Percentiles rank a stretch among this genome's conserved stretches.
Evolutionary conservation across 176 grass and related monocot genomes (phyloP).

Genomic region (Musa beccarii): DNA sequence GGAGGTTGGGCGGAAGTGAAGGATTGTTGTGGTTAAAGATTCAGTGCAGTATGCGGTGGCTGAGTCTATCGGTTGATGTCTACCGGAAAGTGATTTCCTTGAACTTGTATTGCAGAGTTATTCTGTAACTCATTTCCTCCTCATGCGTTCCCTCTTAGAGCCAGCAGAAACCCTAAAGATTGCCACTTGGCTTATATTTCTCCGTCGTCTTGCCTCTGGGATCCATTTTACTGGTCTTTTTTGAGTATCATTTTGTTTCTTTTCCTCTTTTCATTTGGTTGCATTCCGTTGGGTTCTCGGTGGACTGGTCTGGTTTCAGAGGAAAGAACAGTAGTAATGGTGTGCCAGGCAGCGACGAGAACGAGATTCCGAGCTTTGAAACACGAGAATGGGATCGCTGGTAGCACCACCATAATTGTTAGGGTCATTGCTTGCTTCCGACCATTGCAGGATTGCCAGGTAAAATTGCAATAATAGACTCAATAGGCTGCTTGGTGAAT

Average conservation of each 20-base stretch:
- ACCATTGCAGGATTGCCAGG: slow-evolving; percentile 81
- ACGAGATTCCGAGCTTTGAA: slow-evolving; percentile 84
- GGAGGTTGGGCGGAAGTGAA: not conserved
- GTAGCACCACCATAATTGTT: slow-evolving; percentile 44
- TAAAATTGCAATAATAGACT: slow-evolving; percentile 18
- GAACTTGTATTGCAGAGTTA: slow-evolving; percentile 53
- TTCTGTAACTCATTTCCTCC: slow-evolving; percentile 40
- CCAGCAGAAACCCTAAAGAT: not conserved
- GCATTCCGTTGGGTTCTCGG: slow-evolving; percentile 22
- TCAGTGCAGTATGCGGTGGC: slow-evolving; percentile 48
- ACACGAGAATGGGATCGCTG: slow-evolving; percentile 69
- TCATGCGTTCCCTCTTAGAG: not conserved
- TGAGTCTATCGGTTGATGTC: too few relatives aligned
- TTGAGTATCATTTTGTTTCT: not conserved
- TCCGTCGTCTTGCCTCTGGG: not conserved
- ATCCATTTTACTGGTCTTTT: not conserved
- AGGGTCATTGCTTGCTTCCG: slow-evolving; percentile 84
- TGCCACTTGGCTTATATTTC: not conserved
- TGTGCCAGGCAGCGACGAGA: slow-evolving; percentile 82
- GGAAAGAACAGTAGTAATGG: slow-evolving; percentile 60
- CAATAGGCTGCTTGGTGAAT: not conserved
- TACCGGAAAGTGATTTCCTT: too few relatives aligned
- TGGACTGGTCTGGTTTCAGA: slow-evolving; percentile 20
- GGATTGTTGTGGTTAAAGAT: slow-evolving; percentile 11
- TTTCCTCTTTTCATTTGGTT: slow-evolving; percentile 22